Evolutionary conservation across 306 rosid genomes (phyloP).

Genomic region (Pterocarpus macrocarpus): DNA sequence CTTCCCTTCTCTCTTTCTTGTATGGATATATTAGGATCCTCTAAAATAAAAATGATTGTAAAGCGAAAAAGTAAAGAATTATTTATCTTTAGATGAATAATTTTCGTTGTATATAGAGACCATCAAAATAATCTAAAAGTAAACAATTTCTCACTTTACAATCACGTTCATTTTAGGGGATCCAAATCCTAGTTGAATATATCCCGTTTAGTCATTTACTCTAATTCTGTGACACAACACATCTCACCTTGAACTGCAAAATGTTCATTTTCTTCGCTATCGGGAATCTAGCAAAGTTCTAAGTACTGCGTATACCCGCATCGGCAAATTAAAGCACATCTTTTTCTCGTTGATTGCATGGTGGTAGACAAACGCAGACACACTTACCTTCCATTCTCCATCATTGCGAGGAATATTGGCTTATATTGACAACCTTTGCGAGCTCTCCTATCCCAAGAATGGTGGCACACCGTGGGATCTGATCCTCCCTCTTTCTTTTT

Average conservation of each 20-base stretch:
- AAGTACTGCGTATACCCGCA: slow-evolving; percentile 22
- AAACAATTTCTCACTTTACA: too few relatives aligned
- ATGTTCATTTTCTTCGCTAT: slow-evolving; percentile 49
- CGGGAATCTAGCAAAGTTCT: slow-evolving; percentile 34
- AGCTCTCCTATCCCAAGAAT: slow-evolving; percentile 45
- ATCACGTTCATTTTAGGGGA: too few relatives aligned
- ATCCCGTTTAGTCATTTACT: background rate
- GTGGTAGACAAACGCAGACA: slow-evolving; percentile 72
- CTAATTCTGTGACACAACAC: slow-evolving; percentile 1
- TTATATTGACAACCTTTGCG: slow-evolving; percentile 34
- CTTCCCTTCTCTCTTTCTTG: too few relatives aligned
- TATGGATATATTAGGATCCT: too few relatives aligned
- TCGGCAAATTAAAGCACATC: slow-evolving; percentile 35
- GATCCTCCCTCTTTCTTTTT: background rate
- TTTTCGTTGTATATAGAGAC: too few relatives aligned
- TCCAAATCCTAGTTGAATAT: too few relatives aligned
- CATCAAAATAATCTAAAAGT: too few relatives aligned
- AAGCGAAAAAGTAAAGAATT: too few relatives aligned
- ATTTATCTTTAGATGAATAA: too few relatives aligned
- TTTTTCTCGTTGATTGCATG: slow-evolving; percentile 55
- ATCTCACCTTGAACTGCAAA: slow-evolving; percentile 46
- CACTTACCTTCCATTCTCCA: slow-evolving; percentile 54
- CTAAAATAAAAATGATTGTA: too few relatives aligned
- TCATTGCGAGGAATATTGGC: slow-evolving; percentile 36
- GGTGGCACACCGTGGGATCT: slow-evolving; percentile 33